A percentile compares a stretch with the other conserved stretches of the same genome.
Evolutionary conservation across 2,329 filamentous ascomycete species (phyloP).

Genomic region (Aureobasidium melanogenum): DNA sequence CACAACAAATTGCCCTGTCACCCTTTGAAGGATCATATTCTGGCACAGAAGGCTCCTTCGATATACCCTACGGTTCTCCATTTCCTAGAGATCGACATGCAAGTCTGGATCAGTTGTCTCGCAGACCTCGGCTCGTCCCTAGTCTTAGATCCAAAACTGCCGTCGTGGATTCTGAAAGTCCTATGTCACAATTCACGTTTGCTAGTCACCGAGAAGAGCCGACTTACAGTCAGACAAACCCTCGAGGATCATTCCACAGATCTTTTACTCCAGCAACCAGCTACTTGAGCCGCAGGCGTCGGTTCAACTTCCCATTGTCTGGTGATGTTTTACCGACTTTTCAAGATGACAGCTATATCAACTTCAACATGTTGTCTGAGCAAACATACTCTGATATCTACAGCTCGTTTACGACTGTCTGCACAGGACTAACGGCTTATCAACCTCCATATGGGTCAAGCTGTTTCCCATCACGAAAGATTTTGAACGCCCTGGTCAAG

Average conservation of each 20-base stretch:
- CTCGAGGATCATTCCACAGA: background rate
- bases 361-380: slow-evolving; percentile 8
- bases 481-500: slow-evolving; percentile 19
- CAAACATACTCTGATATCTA: slow-evolving; percentile 15
- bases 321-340: background rate
- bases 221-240: background rate
- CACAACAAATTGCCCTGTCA: background rate
- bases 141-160: background rate
- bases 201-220: background rate
- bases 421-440: slow-evolving; percentile 4
- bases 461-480: slow-evolving; percentile 18
- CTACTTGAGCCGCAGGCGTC: background rate
- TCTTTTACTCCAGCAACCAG: background rate
- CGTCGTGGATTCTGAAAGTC: background rate
- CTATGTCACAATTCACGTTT: background rate
- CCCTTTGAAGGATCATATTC: slow-evolving; percentile 4
- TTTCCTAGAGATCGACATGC: background rate
- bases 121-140: background rate
- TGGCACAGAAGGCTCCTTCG: background rate
- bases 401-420: slow-evolving; percentile 14
- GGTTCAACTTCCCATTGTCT: slow-evolving; percentile 9
- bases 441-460: slow-evolving; percentile 15
- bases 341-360: background rate
- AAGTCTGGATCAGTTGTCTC: background rate
- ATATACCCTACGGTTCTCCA: background rate